Conservation (phyloP, 257 asterid genomes). For the Echites panduratus region DNA sequence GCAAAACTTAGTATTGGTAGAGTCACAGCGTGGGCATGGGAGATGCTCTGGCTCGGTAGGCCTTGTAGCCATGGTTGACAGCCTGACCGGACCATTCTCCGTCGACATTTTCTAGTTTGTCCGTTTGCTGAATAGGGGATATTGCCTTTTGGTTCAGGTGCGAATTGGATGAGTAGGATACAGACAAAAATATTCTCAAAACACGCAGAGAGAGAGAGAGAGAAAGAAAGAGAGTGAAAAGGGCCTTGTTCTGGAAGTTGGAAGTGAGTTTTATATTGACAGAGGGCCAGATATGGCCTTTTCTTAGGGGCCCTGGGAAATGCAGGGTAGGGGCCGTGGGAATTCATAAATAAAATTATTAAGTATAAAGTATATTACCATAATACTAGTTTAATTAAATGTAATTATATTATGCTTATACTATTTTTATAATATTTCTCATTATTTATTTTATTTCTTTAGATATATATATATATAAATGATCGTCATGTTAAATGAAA, state of each 20-base stretch:
- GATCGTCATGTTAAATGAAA: no score
- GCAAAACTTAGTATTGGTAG: slow-evolving; percentile 51
- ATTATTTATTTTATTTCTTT: no score
- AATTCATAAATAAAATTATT: background rate
- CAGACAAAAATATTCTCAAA: slow-evolving; percentile 11
- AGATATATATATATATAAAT: no score
- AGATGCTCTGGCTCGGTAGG: slow-evolving; percentile 34
- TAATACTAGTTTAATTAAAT: no score
- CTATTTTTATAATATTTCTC: no score
- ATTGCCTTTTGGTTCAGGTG: slow-evolving; percentile 8
- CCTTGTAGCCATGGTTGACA: slow-evolving; percentile 14
- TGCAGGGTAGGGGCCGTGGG: no score
- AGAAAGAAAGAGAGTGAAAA: slow-evolving; percentile 4
- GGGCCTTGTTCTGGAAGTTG: slow-evolving; percentile 4
- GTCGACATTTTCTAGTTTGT: slow-evolving; percentile 23
- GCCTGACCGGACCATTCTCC: slow-evolving; percentile 27
- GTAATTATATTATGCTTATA: no score
- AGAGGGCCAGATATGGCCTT: background rate
- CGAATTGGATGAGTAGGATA: slow-evolving; percentile 9
- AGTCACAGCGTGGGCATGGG: slow-evolving; percentile 57
- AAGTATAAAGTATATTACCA: no score
- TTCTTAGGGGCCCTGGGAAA: no score
- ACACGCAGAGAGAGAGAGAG: background rate
- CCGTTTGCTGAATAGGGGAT: slow-evolving; percentile 9
- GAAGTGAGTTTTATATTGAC: slow-evolving; percentile 15